phyloP scores from a whole-genome alignment of 805 yeast genomes.

The Dipodascus geniculatus region DNA sequence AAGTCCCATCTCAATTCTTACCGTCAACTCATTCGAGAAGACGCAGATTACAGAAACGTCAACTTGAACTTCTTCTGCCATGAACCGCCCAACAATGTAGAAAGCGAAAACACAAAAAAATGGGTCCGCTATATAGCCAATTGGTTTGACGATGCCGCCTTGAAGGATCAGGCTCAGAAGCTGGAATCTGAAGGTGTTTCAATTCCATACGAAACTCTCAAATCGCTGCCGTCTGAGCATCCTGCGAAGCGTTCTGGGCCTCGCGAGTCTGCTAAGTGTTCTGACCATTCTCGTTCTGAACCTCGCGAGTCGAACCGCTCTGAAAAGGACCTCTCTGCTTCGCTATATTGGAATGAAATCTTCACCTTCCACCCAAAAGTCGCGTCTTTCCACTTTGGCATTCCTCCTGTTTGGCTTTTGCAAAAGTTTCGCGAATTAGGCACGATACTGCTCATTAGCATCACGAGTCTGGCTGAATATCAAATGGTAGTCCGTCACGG shows the following conservation, averaged over 20 bases:
- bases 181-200: background rate
- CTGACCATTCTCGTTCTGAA: no score
- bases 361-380: background rate
- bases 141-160: background rate
- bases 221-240: background rate
- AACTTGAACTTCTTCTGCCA: background rate
- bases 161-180: background rate
- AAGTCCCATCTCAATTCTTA: background rate
- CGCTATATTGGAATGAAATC: background rate
- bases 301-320: no score
- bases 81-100: background rate
- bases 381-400: background rate
- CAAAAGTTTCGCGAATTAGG: background rate
- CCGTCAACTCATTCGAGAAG: background rate
- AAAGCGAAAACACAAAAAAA: background rate
- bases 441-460: background rate
- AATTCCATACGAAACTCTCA: background rate
- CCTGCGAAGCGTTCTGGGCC: no score
- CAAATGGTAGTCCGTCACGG: background rate
- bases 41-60: background rate
- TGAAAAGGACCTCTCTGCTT: no score
- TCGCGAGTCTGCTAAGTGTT: no score
- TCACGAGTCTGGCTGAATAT: background rate
- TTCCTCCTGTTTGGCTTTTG: background rate
- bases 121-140: background rate